Conservation (phyloP, 2,329 filamentous ascomycete genomes). For the Paradendryphiella salina region DNA sequence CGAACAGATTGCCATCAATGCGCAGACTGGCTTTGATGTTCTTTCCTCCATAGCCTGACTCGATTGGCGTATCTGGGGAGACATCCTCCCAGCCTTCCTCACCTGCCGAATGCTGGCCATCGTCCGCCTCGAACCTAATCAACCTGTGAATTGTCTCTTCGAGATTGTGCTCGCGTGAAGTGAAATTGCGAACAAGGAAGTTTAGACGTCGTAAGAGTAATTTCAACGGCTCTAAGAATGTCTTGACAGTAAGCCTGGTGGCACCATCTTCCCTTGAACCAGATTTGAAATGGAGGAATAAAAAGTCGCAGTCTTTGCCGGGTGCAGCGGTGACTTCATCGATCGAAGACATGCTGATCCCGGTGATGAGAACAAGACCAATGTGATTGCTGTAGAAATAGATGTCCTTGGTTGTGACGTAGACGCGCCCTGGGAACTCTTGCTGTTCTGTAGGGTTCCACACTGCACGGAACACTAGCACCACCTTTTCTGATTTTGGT, state of each 20-base stretch:
- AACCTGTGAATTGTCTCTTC: constrained; percentile 72
- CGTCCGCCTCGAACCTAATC: constrained; percentile 70
- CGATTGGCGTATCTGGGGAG: constrained; percentile 61
- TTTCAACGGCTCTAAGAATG: constrained; percentile 84
- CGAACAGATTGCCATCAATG: constrained; percentile 64
- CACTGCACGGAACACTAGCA: constrained; percentile 89
- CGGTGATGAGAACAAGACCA: constrained; percentile 83
- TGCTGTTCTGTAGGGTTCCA: constrained; percentile 79
- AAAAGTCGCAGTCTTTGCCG: constrained; percentile 88
- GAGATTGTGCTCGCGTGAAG: constrained; percentile 70
- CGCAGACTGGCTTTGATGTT: constrained; percentile 62
- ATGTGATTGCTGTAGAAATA: constrained; percentile 98
- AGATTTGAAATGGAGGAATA: constrained; percentile 79
- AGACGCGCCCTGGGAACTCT: constrained; percentile 82
- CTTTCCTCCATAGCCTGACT: constrained; percentile 54
- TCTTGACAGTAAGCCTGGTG: constrained; percentile 82
- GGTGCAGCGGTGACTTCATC: constrained; percentile 87
- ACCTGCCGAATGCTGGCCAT: constrained; percentile 64
- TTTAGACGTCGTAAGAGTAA: constrained; percentile 84
- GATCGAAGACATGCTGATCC: constrained; percentile 73
- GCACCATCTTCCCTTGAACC: constrained; percentile 64
- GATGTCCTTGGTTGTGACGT: constrained; percentile 82
- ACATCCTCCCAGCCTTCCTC: constrained; percentile 92
- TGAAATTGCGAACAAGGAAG: constrained; percentile 78
- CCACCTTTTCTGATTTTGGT: constrained; percentile 74